These are phyloP conservation scores for Exophiala xenobiotica DNA, from an alignment of 2,329 filamentous ascomycete species.

Conservation along the genomic window DNA sequence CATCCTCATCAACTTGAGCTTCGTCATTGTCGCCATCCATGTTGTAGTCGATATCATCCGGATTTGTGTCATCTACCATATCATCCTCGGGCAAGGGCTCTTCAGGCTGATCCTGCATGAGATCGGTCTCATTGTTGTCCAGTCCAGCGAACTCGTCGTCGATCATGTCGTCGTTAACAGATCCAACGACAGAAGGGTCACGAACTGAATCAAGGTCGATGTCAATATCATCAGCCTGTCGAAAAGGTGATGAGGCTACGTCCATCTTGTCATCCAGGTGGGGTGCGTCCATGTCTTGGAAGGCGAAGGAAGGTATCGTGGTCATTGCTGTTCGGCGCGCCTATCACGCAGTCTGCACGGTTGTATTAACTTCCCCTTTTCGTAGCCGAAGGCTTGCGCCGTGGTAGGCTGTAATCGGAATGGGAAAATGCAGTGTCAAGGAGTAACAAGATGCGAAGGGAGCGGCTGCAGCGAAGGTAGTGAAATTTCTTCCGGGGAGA, in stretches of 20 bases:
- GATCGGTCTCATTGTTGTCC: constrained; percentile 30
- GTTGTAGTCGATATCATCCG: constrained; percentile 17
- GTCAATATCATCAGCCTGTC: constrained; percentile 29
- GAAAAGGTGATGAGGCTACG: constrained; percentile 27
- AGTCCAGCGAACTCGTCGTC: constrained; percentile 32
- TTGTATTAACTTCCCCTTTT: not conserved
- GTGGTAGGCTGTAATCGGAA: no score
- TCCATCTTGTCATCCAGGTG: constrained; percentile 31
- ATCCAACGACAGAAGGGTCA: constrained; percentile 26
- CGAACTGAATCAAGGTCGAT: constrained; percentile 28
- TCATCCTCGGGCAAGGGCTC: constrained; percentile 41
- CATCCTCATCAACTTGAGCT: constrained; percentile 25
- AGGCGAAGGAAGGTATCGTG: constrained; percentile 20
- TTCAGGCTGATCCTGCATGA: constrained; percentile 35
- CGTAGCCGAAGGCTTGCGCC: no score
- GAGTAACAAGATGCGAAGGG: no score
- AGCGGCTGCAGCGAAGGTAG: no score
- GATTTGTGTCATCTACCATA: constrained; percentile 36
- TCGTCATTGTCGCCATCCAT: constrained; percentile 20
- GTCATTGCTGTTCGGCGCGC: constrained; percentile 6
- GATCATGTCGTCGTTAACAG: constrained; percentile 28
- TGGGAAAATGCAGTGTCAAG: no score
- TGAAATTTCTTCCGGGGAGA: no score
- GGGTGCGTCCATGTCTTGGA: constrained; percentile 22
- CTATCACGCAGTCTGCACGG: not conserved